Conservation (phyloP, 2,329 filamentous ascomycete genomes). For the Diaporthe sp. region DNA sequence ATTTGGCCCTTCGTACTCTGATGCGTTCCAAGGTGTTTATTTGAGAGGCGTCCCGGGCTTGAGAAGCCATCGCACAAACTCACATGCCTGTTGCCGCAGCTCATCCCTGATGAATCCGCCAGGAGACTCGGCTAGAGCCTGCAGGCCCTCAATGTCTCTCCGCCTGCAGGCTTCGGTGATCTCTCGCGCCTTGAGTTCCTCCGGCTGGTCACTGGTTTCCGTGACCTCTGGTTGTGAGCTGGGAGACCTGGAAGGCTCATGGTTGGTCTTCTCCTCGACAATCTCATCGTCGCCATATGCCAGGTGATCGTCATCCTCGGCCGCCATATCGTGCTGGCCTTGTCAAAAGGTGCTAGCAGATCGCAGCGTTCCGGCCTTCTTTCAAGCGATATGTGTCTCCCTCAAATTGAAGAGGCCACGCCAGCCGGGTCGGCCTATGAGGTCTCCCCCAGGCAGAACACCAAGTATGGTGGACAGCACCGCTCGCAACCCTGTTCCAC, state of each 20-base stretch:
- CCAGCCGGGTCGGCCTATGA: background rate
- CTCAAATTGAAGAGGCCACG: background rate
- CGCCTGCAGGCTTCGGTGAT: conserved; percentile 72
- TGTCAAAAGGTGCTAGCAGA: background rate
- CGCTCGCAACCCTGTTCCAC: background rate
- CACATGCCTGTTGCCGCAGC: conserved; percentile 83
- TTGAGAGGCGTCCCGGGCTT: background rate
- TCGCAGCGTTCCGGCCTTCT: background rate
- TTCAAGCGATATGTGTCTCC: background rate
- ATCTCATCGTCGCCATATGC: background rate
- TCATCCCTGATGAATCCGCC: conserved; percentile 78
- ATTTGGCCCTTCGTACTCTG: background rate
- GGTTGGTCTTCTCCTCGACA: background rate
- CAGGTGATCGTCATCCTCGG: conserved; percentile 18
- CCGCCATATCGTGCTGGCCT: background rate
- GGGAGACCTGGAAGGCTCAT: conserved; percentile 29
- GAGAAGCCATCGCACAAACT: conserved; percentile 53
- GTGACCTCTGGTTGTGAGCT: background rate
- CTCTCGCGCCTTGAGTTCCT: conserved; percentile 53
- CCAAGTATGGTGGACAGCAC: background rate
- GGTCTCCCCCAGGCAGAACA: no score
- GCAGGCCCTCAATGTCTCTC: conserved; percentile 68
- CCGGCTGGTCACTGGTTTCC: background rate
- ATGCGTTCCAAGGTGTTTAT: no score
- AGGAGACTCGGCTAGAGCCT: conserved; percentile 69